Evolutionary conservation across 2,329 filamentous ascomycete species (phyloP), one percentile per base, ranked within the genome.

Genomic region (Pestalotiopsis sp.): DNA sequence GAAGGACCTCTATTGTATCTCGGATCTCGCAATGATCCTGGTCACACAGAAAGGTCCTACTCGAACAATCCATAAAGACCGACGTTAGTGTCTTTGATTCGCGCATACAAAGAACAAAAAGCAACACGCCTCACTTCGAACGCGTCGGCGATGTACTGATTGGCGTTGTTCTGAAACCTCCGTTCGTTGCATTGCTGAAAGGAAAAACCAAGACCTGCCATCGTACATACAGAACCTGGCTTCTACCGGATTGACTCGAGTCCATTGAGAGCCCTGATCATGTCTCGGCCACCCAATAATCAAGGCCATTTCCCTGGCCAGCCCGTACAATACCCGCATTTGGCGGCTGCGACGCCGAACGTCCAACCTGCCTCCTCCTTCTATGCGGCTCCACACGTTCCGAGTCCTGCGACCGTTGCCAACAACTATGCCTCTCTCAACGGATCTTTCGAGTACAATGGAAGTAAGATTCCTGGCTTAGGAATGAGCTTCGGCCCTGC

Each of bases 201-300:
- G 41, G 20, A 2, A 25, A 23, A 17, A 7, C 6, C 6, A 6
- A 6, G 3, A 27, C 20, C 5, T 59, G 23, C 23, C 23, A 23
- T 17, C 45, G 9, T 40, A 40, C 25, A 49, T 12, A 25, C 49
- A 20, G 27, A 31, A 62, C 31, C 31, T 36, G 59, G 6, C 23
- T 36, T 9, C 25, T 64, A 38, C 20, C 41, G 38, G 40, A 5
- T 17, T 4, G 20, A 64, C 38, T 64, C 40, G 14, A 62, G 59
- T 62, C 59, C 13, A 14, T 60, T 20, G 56, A 49, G 45, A 65
- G 25, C 25, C 68, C 52, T 66, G 62, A 74, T 68, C 49, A 85
- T 84, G 81, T 78, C 82, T 52, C 79, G 82, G 62, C 80, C 80
- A 69, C 78, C 79, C 17, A 80, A 80, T 65, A 75, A 77, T 62